phyloP scores from a whole-genome alignment of 345 rosid species.

The Heritiera fomes region DNA sequence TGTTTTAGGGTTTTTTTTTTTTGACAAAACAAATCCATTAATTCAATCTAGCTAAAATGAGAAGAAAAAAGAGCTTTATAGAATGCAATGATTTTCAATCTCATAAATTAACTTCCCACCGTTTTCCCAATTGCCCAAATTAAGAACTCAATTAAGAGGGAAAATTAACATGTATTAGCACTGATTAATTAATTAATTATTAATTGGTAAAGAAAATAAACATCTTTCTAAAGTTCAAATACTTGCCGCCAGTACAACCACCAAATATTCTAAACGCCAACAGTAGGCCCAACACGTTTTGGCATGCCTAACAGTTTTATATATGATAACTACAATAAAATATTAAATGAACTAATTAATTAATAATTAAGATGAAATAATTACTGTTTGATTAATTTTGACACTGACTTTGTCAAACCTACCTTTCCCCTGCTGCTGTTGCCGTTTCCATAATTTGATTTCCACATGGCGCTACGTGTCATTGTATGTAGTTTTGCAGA shows the following conservation, averaged over 20 bases:
- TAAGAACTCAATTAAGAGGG: not conserved
- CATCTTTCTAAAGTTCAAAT: no score
- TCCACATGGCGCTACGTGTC: slow-evolving; percentile 13
- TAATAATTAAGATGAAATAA: not conserved
- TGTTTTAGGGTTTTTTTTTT: no score
- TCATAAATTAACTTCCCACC: no score
- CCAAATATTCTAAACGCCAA: not conserved
- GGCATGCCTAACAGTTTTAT: not conserved
- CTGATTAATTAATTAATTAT: not conserved
- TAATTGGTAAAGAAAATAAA: not conserved
- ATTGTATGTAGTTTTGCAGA: not conserved
- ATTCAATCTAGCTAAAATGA: no score
- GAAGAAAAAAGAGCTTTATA: no score
- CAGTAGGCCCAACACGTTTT: slow-evolving; percentile 11
- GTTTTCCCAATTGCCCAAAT: no score
- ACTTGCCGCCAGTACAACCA: not conserved
- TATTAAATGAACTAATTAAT: not conserved
- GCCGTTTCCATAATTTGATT: not conserved
- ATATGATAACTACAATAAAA: not conserved
- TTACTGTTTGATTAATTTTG: not conserved
- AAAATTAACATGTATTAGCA: not conserved
- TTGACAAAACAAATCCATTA: no score
- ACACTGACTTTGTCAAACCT: not conserved
- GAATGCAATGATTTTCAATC: no score
- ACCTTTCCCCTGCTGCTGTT: not conserved